These are phyloP conservation scores for Lagenaria siceraria DNA, from an alignment of 306 rosid species.

Conservation along the genomic window DNA sequence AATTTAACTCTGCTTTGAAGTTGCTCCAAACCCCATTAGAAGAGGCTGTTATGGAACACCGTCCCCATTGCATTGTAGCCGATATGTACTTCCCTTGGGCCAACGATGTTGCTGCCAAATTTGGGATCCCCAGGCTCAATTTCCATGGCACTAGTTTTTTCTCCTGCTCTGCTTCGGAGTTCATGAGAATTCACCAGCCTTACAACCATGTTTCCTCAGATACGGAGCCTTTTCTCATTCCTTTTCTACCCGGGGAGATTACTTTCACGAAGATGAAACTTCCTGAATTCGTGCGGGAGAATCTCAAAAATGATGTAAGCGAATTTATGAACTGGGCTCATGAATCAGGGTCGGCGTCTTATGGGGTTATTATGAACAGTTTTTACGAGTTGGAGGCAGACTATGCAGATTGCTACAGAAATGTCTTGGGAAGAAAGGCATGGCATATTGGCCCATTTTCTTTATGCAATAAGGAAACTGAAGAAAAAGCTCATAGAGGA, in stretches of 20 bases:
- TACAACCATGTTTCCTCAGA: slow-evolving; percentile 24
- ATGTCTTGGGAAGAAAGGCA: slow-evolving; percentile 12
- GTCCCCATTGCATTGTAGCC: slow-evolving; percentile 31
- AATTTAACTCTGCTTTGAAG: slow-evolving; percentile 16
- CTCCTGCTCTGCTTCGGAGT: slow-evolving; percentile 17
- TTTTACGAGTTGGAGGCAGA: slow-evolving; percentile 25
- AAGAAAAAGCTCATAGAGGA: slow-evolving; percentile 5
- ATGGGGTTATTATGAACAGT: slow-evolving; percentile 15
- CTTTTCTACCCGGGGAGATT: slow-evolving; percentile 31
- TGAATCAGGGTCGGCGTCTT: slow-evolving; percentile 1
- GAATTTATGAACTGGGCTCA: neutral
- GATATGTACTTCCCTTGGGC: slow-evolving; percentile 39
- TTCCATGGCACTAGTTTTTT: slow-evolving; percentile 41
- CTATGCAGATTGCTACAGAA: slow-evolving; percentile 19
- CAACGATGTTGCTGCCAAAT: slow-evolving; percentile 28
- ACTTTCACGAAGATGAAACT: slow-evolving; percentile 24
- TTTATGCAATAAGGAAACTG: neutral
- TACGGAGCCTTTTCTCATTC: slow-evolving; percentile 29
- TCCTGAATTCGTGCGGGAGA: neutral
- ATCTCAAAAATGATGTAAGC: neutral
- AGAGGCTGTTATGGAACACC: slow-evolving; percentile 17
- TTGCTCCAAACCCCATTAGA: slow-evolving; percentile 25
- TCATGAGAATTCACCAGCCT: slow-evolving; percentile 25
- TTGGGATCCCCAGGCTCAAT: slow-evolving; percentile 40
- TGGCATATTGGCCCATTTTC: slow-evolving; percentile 33